Percentiles rank a stretch among this genome's conserved stretches.
phyloP scores from a whole-genome alignment of 208 protist genomes.

The Trypanosoma theileri region DNA sequence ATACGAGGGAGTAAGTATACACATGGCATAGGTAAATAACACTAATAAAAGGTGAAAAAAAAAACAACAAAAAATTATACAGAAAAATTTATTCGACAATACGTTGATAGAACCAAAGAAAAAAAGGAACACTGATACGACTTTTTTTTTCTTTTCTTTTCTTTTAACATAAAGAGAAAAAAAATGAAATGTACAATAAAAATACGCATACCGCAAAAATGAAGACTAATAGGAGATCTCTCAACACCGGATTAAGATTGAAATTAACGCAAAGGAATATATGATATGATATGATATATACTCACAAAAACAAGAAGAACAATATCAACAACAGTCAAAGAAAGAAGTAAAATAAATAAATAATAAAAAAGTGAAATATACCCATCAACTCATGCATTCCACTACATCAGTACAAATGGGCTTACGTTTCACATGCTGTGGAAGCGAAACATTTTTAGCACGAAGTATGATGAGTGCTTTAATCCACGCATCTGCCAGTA shows the following conservation, averaged over 20 bases:
- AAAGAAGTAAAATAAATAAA: conserved; percentile 7
- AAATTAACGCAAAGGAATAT: background rate
- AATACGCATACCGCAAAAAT: background rate
- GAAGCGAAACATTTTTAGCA: background rate
- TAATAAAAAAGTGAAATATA: background rate
- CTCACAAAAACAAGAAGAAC: too few relatives aligned
- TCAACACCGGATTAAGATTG: background rate
- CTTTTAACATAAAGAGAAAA: background rate
- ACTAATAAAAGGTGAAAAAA: too few relatives aligned
- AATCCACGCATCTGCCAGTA: conserved; percentile 30
- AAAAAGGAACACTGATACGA: background rate
- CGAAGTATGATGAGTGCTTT: conserved; percentile 4
- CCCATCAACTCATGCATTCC: background rate
- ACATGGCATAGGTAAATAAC: too few relatives aligned
- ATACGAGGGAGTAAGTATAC: too few relatives aligned
- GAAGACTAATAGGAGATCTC: too few relatives aligned
- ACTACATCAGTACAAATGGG: background rate
- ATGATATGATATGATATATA: too few relatives aligned
- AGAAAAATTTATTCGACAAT: too few relatives aligned
- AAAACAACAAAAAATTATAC: too few relatives aligned
- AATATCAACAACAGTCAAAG: background rate
- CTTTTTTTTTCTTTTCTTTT: background rate
- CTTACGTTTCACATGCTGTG: conserved; percentile 9
- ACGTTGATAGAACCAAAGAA: too few relatives aligned
- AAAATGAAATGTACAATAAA: conserved; percentile 17